Evolutionary conservation across 2,329 filamentous ascomycete genomes (phyloP), one percentile per base, ranked within the genome.

Genomic region (Sporothrix pseudoabietina): DNA sequence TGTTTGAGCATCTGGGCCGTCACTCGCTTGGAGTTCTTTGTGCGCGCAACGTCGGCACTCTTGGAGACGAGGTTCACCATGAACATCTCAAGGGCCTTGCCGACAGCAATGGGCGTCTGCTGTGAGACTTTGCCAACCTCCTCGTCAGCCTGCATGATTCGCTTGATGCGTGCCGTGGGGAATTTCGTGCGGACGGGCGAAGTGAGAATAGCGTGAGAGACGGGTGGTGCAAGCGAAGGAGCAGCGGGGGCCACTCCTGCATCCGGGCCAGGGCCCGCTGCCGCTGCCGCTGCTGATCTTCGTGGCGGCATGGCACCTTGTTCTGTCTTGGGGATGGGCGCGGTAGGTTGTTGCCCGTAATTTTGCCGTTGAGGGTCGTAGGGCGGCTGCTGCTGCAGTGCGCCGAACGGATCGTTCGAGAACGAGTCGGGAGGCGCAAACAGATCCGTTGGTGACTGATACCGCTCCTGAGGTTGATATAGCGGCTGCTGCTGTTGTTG

Each of bases 81-180:
- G 81, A 99, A 99, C 9, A 99, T 87, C 83, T 99, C 96, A 7
- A 99, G 87, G 19, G 96, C 96, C 85, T 98, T 98, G 77, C 93
- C 93, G 61, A 98, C 95, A 35, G 95, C 96, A 73, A 97, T 97
- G 19, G 95, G 95, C 0, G 96, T 98, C 75, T 98, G 96, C 82
- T 99, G 96, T 4, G 96, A 94, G 10, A 99, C 96, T 83, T 99
- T 99, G 75, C 96, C 96, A 0, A 99, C 94, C 81, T 99, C 96
- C 80, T 99, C 96, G 79, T 99, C 96, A 12, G 95, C 95, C 83
- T 99, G 96, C 96, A 99, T 98, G 79, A 99, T 98, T 70, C 96
- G 90, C 86, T 99, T 99, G 85, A 99, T 99, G 75, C 96, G 89
- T 16, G 96, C 96, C 44, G 97, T 97, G 1, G 96, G 96, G 79